A percentile compares a stretch with the other conserved stretches of the same genome.
Evolutionary conservation across 371 early-diverging fungal species (phyloP).

Genomic region (Syncephalastrum contaminatum): DNA sequence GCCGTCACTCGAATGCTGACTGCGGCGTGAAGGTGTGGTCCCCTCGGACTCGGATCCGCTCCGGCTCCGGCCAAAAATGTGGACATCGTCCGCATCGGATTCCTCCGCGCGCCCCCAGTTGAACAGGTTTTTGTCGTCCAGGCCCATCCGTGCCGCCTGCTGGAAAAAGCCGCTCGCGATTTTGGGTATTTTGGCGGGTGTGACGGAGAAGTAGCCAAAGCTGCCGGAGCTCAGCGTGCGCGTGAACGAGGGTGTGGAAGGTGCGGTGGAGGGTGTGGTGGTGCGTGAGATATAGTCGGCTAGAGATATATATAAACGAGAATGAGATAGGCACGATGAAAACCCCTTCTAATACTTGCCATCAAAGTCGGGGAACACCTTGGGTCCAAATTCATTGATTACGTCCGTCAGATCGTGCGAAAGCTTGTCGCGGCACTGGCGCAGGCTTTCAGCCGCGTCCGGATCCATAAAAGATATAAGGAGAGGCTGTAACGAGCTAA

Average conservation of each 20-base stretch:
- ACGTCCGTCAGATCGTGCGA: conserved; percentile 68
- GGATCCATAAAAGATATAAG: conserved; percentile 64
- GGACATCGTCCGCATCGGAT: conserved; percentile 15
- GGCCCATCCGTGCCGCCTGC: conserved; percentile 32
- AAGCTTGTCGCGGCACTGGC: conserved; percentile 65
- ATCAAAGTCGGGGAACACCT: conserved; percentile 75
- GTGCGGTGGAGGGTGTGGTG: conserved; percentile 8
- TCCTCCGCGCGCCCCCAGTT: conserved; percentile 41
- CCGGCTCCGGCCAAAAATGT: conserved; percentile 17
- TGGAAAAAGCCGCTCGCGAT: conserved; percentile 29
- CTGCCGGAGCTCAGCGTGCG: conserved; percentile 16
- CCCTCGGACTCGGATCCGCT: conserved; percentile 24
- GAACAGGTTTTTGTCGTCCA: conserved; percentile 51
- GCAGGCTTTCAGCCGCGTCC: conserved; percentile 47
- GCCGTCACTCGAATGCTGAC: conserved; percentile 23
- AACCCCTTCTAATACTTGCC: conserved; percentile 9
- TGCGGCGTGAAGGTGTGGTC: conserved; percentile 1
- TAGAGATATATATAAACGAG: conserved; percentile 1
- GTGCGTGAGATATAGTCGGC: conserved; percentile 22
- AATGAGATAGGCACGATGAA: not conserved
- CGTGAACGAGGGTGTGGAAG: conserved; percentile 6
- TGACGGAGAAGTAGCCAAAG: conserved; percentile 14
- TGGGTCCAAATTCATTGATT: conserved; percentile 82
- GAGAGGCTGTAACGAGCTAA: conserved; percentile 74
- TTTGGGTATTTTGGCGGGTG: conserved; percentile 17